Base-by-base conservation (phyloP, 441 rosid species). In the Iberis amara region DNA sequence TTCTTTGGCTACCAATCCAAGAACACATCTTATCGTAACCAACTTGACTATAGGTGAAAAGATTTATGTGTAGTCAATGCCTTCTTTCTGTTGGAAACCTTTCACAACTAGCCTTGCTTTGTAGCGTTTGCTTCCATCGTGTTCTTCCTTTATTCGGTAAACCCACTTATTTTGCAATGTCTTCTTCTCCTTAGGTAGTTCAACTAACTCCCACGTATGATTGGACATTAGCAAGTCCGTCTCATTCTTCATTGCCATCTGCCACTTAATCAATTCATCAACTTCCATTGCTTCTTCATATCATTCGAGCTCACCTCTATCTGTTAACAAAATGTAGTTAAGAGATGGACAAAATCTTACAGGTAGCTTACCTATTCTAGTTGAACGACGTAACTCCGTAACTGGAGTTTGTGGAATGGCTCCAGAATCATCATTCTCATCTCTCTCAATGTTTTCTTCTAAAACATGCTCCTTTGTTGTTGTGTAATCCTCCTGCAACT, bases 61-160 rank as follows among this genome's bases (percentile, higher is more conserved):
- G 0, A 52, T 38, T 8, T 37, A 6, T 1, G 23, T 26, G 37
- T 24, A 52, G 37, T 39, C 26, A 1, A 52, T 12, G 10, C 37
- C 46, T 8, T 24, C 8, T 5, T 26, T 30, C 26, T 52, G 9
- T 39, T 18, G 42, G 11, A 21, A 51, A 0, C 18, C 55, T 2
- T 51, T 36, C 8, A 37, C 43, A 12, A 39, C 11, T 8, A 55
- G 12, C 0, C 11, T 41, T 0, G 4, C 31, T 32, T 55, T 55
- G 10, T 40, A 55, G 0, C 49, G 31, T 1, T 41, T 38, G 0
- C 15, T 36, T 3, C 45, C 24, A 11, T 52, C 21, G 11, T 2
- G n/a, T 52, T 36, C 32, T 15, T 38, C 23, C 26, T 52, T 52
- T 38, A 52, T 13, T 33, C 1, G 2, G 8, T 52, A 52, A 5